These are phyloP conservation scores for Claviceps capensis DNA, from an alignment of 2,329 filamentous ascomycete species.

Conservation along the genomic window DNA sequence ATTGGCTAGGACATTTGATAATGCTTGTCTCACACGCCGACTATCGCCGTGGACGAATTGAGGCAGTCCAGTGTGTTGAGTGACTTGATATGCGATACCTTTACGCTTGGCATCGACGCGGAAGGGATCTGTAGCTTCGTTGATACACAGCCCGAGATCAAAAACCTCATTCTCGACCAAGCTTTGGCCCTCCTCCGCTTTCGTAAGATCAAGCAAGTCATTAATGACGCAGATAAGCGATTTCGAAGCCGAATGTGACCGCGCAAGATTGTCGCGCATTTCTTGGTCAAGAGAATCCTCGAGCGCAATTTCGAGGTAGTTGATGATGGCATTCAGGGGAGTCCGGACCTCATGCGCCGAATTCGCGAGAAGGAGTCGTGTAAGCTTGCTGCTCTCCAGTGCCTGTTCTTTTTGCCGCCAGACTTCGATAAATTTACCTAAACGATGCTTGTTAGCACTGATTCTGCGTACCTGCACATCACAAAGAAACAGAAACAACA, in stretches of 20 bases:
- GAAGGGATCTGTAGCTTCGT: slow-evolving; percentile 68
- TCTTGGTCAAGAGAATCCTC: slow-evolving; percentile 70
- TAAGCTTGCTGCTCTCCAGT: slow-evolving; percentile 69
- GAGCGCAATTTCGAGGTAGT: slow-evolving; percentile 81
- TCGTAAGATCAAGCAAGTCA: slow-evolving; percentile 76
- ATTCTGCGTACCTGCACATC: background rate
- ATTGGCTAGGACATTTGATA: slow-evolving; percentile 74
- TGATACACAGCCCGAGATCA: slow-evolving; percentile 54
- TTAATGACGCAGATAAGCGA: slow-evolving; percentile 92
- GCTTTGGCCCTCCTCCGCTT: slow-evolving; percentile 68
- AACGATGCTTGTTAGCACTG: slow-evolving; percentile 2
- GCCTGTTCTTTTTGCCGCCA: slow-evolving; percentile 85
- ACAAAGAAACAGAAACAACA: slow-evolving; percentile 13
- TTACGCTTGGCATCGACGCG: slow-evolving; percentile 63
- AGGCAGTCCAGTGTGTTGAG: slow-evolving; percentile 56
- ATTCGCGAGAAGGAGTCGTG: slow-evolving; percentile 65
- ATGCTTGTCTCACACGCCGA: slow-evolving; percentile 64
- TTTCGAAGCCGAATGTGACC: slow-evolving; percentile 82
- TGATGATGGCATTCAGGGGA: slow-evolving; percentile 85
- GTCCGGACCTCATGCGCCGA: slow-evolving; percentile 87
- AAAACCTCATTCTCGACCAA: slow-evolving; percentile 73
- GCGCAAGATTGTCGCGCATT: slow-evolving; percentile 70
- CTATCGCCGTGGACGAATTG: slow-evolving; percentile 63
- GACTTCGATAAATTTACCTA: slow-evolving; percentile 70
- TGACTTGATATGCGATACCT: slow-evolving; percentile 54